Base-by-base conservation (phyloP, 2,329 filamentous ascomycete genomes). In the Mycosphaerelloides madeirae region DNA sequence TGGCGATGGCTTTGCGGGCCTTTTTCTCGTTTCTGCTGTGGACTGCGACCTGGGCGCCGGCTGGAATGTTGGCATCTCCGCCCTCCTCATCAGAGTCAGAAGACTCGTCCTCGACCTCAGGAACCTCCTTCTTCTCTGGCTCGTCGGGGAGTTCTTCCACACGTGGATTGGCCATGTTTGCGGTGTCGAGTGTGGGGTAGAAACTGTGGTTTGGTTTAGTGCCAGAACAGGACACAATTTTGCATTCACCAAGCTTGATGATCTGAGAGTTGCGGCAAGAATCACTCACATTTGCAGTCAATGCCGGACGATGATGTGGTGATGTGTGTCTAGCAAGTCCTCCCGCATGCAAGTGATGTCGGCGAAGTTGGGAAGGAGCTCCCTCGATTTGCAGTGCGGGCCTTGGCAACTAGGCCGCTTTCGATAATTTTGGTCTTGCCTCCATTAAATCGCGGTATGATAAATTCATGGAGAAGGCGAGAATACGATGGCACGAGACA, bases 11-110 rank as follows among this genome's bases (percentile, higher is more conserved):
- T 83, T 98, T 98, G 76, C 93, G 85, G 64, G 93, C 94, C 84
- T 98, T 98, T 87, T 98, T 98, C 85, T 98, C 93, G 78, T 97
- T 97, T 73, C 93, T 89, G 68, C 88, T 95, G 81, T 97, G 91
- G 67, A 98, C 84, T 64, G 93, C 82, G 66, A 91, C 85, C 56
- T 85, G 82, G 65, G 89, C 87, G 67, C 91, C 93, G 59, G 86
- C 84, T 68, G 91, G 88, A 62, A 84, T 82, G 69, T 72, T 77
- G 62, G 77, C 71, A 67, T 83, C 80, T 70, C 93, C 89, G 62
- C 80, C 83, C 63, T 85, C 85, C 59, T 87, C 84, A 74, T 79
- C 81, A 57, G 78, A 71, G 47, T 83, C 81, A 55, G 78, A 78
- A 54, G 83, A 83, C 69, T 87, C 84, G 65, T 87, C 82, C 65